Percentiles rank a stretch among this genome's conserved stretches.
phyloP scores from a whole-genome alignment of 768 basidiomycete genomes.

The Lentinula lateritia region DNA sequence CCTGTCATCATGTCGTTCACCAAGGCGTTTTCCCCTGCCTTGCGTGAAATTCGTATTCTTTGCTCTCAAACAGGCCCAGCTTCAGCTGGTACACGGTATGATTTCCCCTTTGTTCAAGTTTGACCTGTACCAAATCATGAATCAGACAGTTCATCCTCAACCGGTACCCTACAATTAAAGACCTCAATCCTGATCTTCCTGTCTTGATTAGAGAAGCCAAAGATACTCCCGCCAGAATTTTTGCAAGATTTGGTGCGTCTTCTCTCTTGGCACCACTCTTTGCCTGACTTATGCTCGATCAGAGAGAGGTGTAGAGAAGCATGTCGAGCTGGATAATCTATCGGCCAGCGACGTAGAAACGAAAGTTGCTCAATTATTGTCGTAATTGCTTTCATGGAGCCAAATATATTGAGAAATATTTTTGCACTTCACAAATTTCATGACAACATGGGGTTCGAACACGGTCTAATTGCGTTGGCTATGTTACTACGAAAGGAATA shows the following conservation, averaged over 20 bases:
- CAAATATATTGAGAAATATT: not conserved
- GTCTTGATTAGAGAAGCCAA: slow-evolving; percentile 75
- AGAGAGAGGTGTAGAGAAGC: slow-evolving; percentile 80
- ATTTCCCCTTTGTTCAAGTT: not conserved
- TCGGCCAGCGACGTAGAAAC: slow-evolving; percentile 66
- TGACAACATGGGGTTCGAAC: too few relatives aligned
- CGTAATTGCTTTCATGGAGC: slow-evolving; percentile 14
- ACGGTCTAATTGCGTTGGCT: too few relatives aligned
- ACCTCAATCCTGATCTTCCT: slow-evolving; percentile 83
- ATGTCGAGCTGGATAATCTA: slow-evolving; percentile 75
- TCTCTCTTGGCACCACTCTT: slow-evolving; percentile 8
- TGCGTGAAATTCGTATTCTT: slow-evolving; percentile 76
- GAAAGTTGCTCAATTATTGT: slow-evolving; percentile 61
- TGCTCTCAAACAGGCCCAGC: slow-evolving; percentile 73
- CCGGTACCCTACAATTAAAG: slow-evolving; percentile 70
- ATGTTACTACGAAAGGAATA: too few relatives aligned
- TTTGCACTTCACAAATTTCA: not conserved
- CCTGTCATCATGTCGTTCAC: slow-evolving; percentile 51
- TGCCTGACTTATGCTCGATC: slow-evolving; percentile 14
- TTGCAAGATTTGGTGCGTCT: slow-evolving; percentile 79
- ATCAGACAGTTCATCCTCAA: slow-evolving; percentile 76
- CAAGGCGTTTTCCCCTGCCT: slow-evolving; percentile 68
- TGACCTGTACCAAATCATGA: not conserved
- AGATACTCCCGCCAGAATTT: slow-evolving; percentile 75
- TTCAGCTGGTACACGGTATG: slow-evolving; percentile 76